Evolutionary conservation across 2,329 filamentous ascomycete genomes (phyloP).

Genomic region (Fusarium lateritium): DNA sequence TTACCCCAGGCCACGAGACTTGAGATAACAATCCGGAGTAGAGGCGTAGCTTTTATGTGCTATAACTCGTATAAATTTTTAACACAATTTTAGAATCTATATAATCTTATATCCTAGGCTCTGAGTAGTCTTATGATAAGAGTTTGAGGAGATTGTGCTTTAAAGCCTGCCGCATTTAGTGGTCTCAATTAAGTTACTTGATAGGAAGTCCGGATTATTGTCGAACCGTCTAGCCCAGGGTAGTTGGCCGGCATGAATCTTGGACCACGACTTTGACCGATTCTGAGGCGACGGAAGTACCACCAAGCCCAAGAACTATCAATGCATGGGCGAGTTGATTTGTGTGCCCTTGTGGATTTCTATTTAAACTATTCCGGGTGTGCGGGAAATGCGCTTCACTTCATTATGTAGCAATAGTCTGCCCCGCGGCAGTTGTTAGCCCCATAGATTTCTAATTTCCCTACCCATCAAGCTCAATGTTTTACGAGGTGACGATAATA

Average conservation of each 20-base stretch:
- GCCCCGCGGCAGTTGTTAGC: slow-evolving; percentile 7
- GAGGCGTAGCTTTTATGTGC: too few relatives aligned
- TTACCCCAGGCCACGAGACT: slow-evolving; percentile 5
- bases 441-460: not conserved
- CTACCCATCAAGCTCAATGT: slow-evolving; percentile 11
- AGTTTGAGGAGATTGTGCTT: too few relatives aligned
- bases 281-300: not conserved
- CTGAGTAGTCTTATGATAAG: too few relatives aligned
- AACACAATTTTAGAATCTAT: too few relatives aligned
- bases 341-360: too few relatives aligned
- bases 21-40: too few relatives aligned
- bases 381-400: not conserved
- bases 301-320: not conserved
- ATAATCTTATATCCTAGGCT: too few relatives aligned
- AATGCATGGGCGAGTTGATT: too few relatives aligned
- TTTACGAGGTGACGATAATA: not conserved
- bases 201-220: too few relatives aligned
- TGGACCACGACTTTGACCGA: not conserved
- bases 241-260: slow-evolving; percentile 10
- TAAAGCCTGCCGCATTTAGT: too few relatives aligned
- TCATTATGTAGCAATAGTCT: not conserved
- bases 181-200: too few relatives aligned
- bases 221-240: not conserved
- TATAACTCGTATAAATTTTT: too few relatives aligned
- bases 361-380: not conserved